Evolutionary conservation across 129 eudicot genomes (phyloP), one percentile per base, ranked within the genome.

Genomic region (Silybum marianum): DNA sequence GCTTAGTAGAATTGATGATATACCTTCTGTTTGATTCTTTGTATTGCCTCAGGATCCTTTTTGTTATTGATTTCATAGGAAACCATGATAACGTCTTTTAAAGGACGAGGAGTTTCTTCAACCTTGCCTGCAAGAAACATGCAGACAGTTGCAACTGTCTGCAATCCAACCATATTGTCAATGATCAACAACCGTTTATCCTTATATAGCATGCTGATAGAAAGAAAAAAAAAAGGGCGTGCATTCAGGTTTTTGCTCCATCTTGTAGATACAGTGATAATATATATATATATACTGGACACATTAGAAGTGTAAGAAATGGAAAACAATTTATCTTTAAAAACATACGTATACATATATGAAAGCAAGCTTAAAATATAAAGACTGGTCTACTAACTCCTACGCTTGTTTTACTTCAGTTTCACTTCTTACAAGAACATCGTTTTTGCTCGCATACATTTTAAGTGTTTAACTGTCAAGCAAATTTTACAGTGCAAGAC

Each of bases 101-200:
- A 80, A 46, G 97, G 98, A 18, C 97, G 96, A 72, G 97, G 98
- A 82, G 98, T 92, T 92, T 95, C 98, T 89, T 95, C 98, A 82
- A 95, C 98, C 88, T 95, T 95, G 28, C 98, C 98, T 26, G 98
- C 98, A 72, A 95, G 97, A 89, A 95, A 95, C 98, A 95, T 95
- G 77, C 98, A 95, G 48, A 93, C 98, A 74, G 98, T 95, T 80
- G 97, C 98, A 76, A 92, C 81, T 14, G 97, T 89, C 98, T 95
- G 93, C 90, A 83, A 71, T 30, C 65, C 85, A 72, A 21, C 22
- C 28, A 87, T 67, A 68, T 81, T 74, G 74, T 28, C 42, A 40
- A 80, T 23, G 42, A 72, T 46, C 6, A 75, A 76, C 44, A 34
- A 6, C 12, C 16, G 16, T 44, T 10, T 44, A 44, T 63, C 22